Base-by-base conservation (phyloP, 768 basidiomycete genomes). In the Gymnopilus junonius region DNA sequence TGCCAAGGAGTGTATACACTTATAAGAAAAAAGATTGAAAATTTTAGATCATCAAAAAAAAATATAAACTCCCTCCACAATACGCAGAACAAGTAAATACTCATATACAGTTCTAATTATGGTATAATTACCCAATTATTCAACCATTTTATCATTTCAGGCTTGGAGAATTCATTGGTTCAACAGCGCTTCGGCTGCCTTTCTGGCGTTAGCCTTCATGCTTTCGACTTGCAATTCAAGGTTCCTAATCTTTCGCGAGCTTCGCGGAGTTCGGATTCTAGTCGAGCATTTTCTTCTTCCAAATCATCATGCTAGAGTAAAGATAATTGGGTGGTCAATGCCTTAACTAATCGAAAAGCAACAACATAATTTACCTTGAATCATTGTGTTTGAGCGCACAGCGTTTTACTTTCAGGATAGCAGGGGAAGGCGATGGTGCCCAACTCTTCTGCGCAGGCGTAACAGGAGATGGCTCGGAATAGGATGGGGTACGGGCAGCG, bases 181-280 rank as follows among this genome's bases (percentile, higher is more conserved):
- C 57, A 59, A 48, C 43, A 46, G 35, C 77, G 89, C 80, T 72
- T 90, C 85, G 12, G 90, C 89, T 2, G 92, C 92, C 71, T 86
- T 91, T 69, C 85, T 81, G 60, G 92, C 91, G 69, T 94, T 94
- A 17, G 88, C 87, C 61, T 84, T 84, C 66, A 92, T 74, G 14
- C 82, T 80, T 77, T 95, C 93, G 20, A 94, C 86, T 77, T 93
- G 91, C 62, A 95, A 72, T 77, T 95, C 94, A 54, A 96, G 75
- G 68, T 89, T 89, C 61, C 95, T 82, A 57, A 96, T 94, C 78
- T 91, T 75, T 89, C 87, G 39, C 90, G 83, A 34, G 92, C 90
- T 25, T 94, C 93, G 29, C 93, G 84, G 46, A 96, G 82, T 69
- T 94, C 91, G 2, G 74, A 73, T 12, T 74, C 83, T 58, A 95